Conservation (phyloP, 768 basidiomycete genomes). For the Podaxis pistillaris region DNA sequence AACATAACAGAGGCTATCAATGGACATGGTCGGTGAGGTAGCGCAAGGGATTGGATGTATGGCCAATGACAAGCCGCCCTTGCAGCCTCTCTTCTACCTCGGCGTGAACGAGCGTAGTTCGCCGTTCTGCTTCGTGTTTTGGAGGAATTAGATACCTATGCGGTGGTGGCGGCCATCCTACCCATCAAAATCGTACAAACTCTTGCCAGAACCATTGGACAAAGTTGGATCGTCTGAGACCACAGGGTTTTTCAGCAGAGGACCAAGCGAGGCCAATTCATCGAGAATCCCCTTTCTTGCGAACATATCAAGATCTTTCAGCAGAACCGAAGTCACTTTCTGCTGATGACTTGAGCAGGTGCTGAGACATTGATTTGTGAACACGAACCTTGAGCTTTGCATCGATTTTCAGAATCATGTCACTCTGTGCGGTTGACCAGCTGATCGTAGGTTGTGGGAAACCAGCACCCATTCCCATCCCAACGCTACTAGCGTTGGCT, state of each 20-base stretch:
- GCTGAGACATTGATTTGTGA: background rate
- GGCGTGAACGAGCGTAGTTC: background rate
- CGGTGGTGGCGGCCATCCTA: background rate
- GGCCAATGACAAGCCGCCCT: background rate
- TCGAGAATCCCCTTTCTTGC: slow-evolving; percentile 81
- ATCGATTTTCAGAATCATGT: slow-evolving; percentile 80
- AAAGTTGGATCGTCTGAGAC: slow-evolving; percentile 28
- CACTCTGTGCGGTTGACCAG: slow-evolving; percentile 65
- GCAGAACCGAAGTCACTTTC: slow-evolving; percentile 79
- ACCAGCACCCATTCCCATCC: slow-evolving; percentile 19
- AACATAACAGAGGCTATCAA: background rate
- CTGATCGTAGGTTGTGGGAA: slow-evolving; percentile 43
- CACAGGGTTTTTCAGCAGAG: slow-evolving; percentile 62
- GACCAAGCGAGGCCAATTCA: slow-evolving; percentile 80
- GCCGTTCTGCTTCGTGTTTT: background rate
- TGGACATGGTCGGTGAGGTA: background rate
- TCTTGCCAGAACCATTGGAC: slow-evolving; percentile 22
- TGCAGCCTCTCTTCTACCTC: background rate
- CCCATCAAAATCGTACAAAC: slow-evolving; percentile 26
- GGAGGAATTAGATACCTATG: background rate
- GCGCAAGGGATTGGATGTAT: background rate
- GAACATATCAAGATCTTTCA: slow-evolving; percentile 84
- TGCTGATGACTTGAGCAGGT: slow-evolving; percentile 27
- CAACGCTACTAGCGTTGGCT: slow-evolving; percentile 45
- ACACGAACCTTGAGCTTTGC: slow-evolving; percentile 74